Evolutionary conservation across 257 asterid genomes (phyloP), one percentile per base, ranked within the genome.

Genomic region (Nicotiana tomentosiformis): DNA sequence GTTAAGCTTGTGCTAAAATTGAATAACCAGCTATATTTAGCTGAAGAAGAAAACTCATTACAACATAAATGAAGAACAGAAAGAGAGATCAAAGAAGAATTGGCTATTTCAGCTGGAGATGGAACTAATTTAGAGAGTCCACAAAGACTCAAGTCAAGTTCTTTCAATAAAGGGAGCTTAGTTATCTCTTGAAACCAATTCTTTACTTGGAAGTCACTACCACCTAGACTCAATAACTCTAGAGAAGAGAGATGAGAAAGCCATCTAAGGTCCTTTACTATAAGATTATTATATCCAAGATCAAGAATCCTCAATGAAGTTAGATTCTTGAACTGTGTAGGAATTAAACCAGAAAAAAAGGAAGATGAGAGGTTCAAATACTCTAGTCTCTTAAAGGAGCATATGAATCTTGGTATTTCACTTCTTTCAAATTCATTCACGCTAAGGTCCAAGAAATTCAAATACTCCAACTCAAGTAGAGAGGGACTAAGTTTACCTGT

Each of bases 401-500:
- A 57, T 12, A 86, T 61, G 80, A 76, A 83, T 3, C 26, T 37
- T 14, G 81, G 85, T 12, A 87, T 68, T 1, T 12, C 37, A 16
- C 20, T 77, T 3, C 67, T 20, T 64, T 46, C 49, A 53, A 89
- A 81, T 9, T 55, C 37, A 77, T 82, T 85, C 5, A 8, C 0
- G 11, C 81, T 60, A 57, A 87, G 70, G 46, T 82, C 90, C n/a
- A 85, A 46, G 46, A 16, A 7, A 10, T 53, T 77, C 64, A 87
- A 70, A 60, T 49, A 15, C 39, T 46, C 68, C 83, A 87, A 82
- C 57, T 62, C 87, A 16, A 86, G 80, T 56, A 89, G 57, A 6
- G 80, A 77, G 61, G 53, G 43, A 62, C 83, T 77, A 8, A 87
- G 82, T 4, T 83, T 81, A 83, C 91, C 90, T 81, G 82, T 49